A percentile compares a stretch with the other conserved stretches of the same genome.
phyloP scores from a whole-genome alignment of 495 filamentous ascomycete species.

The Jackrogersella minutella region DNA sequence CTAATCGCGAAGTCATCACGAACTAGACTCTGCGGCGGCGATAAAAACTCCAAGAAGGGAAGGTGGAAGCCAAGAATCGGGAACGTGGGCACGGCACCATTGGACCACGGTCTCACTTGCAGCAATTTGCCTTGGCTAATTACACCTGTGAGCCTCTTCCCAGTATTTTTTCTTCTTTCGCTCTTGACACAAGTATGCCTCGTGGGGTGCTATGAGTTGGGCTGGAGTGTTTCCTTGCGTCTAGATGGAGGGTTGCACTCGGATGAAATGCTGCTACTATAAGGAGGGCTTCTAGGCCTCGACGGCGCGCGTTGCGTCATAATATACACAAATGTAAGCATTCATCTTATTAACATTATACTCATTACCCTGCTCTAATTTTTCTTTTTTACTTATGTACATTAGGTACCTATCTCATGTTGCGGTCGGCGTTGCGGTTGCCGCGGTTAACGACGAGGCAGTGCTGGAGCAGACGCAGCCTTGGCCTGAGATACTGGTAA shows the following conservation, averaged over 20 bases:
- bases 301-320: not conserved
- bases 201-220: not conserved
- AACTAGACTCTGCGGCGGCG: not conserved
- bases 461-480: slow-evolving; percentile 56
- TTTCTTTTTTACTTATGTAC: not conserved
- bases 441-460: slow-evolving; percentile 40
- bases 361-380: not conserved
- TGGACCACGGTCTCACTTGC: slow-evolving; percentile 5
- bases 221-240: slow-evolving; percentile 4
- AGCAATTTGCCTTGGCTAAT: slow-evolving; percentile 21
- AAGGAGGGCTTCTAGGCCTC: slow-evolving; percentile 1
- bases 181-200: not conserved
- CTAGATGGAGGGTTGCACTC: slow-evolving; percentile 27
- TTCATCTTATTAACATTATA: slow-evolving; percentile 5
- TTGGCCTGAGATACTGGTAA: slow-evolving; percentile 53
- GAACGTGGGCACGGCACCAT: not conserved
- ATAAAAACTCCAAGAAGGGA: not conserved
- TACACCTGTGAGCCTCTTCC: slow-evolving; percentile 11
- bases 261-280: slow-evolving; percentile 13
- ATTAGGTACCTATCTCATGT: not conserved
- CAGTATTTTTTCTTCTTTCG: not conserved
- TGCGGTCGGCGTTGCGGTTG: slow-evolving; percentile 11
- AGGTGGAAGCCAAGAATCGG: slow-evolving; percentile 2
- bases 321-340: not conserved
- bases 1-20: not conserved